Evolutionary conservation across 1,139 yeast genomes (phyloP).

Genomic region (Kurtzmaniella quercitrusa): DNA sequence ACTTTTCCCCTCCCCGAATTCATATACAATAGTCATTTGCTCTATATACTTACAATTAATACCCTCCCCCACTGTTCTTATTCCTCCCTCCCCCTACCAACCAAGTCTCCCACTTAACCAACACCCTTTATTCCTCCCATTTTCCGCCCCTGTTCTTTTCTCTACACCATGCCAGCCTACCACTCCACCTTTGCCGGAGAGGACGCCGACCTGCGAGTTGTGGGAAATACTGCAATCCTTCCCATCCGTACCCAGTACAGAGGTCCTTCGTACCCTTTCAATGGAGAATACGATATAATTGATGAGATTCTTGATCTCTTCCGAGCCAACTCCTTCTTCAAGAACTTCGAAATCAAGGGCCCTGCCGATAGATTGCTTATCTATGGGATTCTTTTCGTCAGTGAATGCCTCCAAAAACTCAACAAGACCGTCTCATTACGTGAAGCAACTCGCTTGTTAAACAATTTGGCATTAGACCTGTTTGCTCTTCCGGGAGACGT

Average conservation of each 20-base stretch:
- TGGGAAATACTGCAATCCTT: conserved; percentile 73
- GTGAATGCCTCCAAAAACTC: conserved; percentile 75
- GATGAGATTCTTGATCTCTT: conserved; percentile 90
- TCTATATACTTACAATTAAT: no score
- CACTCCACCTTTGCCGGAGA: conserved; percentile 87
- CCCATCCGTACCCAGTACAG: conserved; percentile 81
- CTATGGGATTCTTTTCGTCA: conserved; percentile 88
- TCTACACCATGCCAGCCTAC: conserved; percentile 59
- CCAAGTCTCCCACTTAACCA: background rate
- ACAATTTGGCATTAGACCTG: conserved; percentile 81
- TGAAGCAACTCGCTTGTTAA: conserved; percentile 73
- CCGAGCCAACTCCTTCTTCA: conserved; percentile 93
- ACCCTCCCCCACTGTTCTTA: background rate
- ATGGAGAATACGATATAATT: conserved; percentile 80
- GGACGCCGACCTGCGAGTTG: conserved; percentile 34
- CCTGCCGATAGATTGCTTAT: conserved; percentile 92
- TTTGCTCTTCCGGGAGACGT: conserved; percentile 94
- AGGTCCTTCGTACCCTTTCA: conserved; percentile 88
- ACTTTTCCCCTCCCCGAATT: background rate
- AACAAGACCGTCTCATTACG: conserved; percentile 37
- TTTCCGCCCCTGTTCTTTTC: background rate
- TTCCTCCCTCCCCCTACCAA: background rate
- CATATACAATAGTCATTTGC: no score
- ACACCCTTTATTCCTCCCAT: background rate
- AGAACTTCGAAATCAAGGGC: conserved; percentile 94